Percentiles rank a stretch among this genome's conserved stretches.
Conservation (phyloP, 306 rosid species). For the Hippophae rhamnoides region DNA sequence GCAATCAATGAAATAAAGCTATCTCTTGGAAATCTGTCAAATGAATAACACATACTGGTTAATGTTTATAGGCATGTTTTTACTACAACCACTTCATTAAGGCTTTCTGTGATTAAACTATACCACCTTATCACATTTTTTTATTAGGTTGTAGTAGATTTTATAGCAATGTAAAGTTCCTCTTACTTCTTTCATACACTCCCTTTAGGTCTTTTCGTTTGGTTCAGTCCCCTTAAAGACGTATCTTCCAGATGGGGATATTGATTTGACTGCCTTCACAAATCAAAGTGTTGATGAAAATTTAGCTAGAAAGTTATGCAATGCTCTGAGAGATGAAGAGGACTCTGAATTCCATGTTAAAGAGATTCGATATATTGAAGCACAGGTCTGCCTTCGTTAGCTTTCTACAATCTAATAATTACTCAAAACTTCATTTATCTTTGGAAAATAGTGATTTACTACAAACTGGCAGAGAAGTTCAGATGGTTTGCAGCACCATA, state of each 20-base stretch:
- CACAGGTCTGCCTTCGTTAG: conserved; percentile 33
- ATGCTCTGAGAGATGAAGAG: conserved; percentile 21
- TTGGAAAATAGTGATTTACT: too few species aligned
- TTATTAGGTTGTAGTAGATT: conserved; percentile 6
- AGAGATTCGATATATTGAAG: conserved; percentile 39
- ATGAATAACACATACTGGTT: too few species aligned
- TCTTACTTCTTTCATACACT: conserved; percentile 11
- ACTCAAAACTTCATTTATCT: too few species aligned
- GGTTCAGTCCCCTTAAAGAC: conserved; percentile 70
- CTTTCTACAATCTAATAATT: background rate
- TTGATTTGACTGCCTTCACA: conserved; percentile 53
- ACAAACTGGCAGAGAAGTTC: too few species aligned
- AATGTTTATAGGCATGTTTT: too few species aligned
- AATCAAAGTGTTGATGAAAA: conserved; percentile 34
- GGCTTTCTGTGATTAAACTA: too few species aligned
- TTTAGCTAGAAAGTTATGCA: conserved; percentile 32
- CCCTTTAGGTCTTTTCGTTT: conserved; percentile 48
- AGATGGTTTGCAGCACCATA: too few species aligned
- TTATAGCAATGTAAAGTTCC: background rate
- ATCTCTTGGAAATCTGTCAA: too few species aligned
- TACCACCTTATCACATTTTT: background rate
- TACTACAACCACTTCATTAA: too few species aligned
- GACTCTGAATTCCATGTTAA: conserved; percentile 27
- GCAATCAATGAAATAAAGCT: too few species aligned
- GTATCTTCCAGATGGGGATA: conserved; percentile 78